Evolutionary conservation across 2,329 filamentous ascomycete species (phyloP), one percentile per base, ranked within the genome.

Genomic region (Phialocephala subalpina): DNA sequence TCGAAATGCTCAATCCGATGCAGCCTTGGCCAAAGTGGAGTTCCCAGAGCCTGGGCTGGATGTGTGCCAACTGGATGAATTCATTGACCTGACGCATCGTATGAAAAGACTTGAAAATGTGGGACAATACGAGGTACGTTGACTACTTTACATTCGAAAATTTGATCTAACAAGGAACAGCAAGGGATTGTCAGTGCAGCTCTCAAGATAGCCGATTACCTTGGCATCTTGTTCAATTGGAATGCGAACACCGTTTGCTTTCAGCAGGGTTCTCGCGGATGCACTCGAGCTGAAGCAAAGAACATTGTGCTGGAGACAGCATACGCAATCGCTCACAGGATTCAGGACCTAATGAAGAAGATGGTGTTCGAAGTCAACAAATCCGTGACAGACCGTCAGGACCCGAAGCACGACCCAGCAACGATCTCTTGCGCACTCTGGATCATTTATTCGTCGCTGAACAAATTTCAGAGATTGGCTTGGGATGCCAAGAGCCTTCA

Each of bases 281-380:
- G 20, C 45, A 20, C 45, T 22, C 45, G 45, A 49, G 18, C 45
- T 22, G 45, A 20, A 49, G 45, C 45, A 20, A 49, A 49, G 45
- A 49, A 20, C 20, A 49, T 49, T 49, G 45, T 49, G 8, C 45
- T 49, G 8, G 45, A 49, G 18, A 49, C 45, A 25, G 45, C 20
- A 49, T 49, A 49, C 18, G 45, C 45, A 11, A 49, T 49, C 8
- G 45, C 20, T 2, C 45, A 49, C 20, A 49, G 45, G 45, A 25
- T 49, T 22, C 45, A 49, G 18, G 45, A 49, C 20, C 45, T 49
- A 11, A 49, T 49, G 45, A 25, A 49, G 45, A 49, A 49, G 45
- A 22, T 49, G 18, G 8, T 49, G 45, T 20, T 49, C 12, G 45
- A 49, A 18, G 45, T 49, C 7, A 20, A 49, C n/a, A 49, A 49